Evolutionary conservation across 768 basidiomycete genomes (phyloP), one percentile per base, ranked within the genome.

Genomic region (Psilocybe cyanescens): DNA sequence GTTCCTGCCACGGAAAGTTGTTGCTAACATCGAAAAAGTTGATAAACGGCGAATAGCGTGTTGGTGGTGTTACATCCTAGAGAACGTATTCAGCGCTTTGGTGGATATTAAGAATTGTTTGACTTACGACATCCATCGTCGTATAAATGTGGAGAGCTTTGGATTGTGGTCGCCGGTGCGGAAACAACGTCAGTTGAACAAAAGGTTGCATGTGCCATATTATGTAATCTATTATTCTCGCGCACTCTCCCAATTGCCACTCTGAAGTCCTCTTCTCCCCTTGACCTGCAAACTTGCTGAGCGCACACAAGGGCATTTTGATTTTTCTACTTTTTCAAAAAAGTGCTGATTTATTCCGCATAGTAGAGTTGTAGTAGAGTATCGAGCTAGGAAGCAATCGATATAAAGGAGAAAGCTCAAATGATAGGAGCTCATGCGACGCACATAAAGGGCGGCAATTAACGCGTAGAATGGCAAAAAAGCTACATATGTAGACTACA

Each of bases 1-100:
- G 78, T 16, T 76, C 74, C 62, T 79, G 78, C 84, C 87, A 92
- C 50, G 91, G 79, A 72, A 92, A 91, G 52, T 72, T 68, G 46
- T 75, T 74, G 5, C 83, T 74, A 58, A 81, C 67, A 67, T 90
- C 85, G 71, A 94, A 91, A 64, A 78, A 80, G 52, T 65, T 69
- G 48, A 69, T 71, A 47, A 70, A 69, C 28, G 69, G 65, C 1
- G 66, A 69, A 51, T 62, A 62, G 37, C 64, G 61, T 33, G 65
- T 65, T 8, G 61, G 60, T 57, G 67, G 68, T 2, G 57, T 45
- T 24, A 48, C 62, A 39, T 72, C 73, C 70, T 72, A 35, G 35
- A 31, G 1, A n/a, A 53, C 35, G 37, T 28, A 39, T 52, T 61
- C 49, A 57, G 52, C 28, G 16, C n/a, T 55, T 29, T 58, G 24